Conservation (phyloP, 2,329 filamentous ascomycete species). For the Fusarium chaquense region DNA sequence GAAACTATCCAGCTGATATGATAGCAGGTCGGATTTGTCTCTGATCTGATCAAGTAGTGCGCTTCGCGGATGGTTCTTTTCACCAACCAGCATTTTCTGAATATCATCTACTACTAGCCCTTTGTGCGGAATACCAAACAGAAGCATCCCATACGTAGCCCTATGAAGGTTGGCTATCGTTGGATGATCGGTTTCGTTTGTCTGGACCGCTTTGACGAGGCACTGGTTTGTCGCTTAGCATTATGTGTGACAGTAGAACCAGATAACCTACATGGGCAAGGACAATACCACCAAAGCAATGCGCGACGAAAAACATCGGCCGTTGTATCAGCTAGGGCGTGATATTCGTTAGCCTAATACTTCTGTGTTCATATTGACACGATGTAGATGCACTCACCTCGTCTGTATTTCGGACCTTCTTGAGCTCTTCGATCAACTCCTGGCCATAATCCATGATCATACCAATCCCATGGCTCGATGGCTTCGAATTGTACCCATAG, state of each 20-base stretch:
- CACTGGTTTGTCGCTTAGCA: not conserved
- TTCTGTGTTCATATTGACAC: too few species aligned
- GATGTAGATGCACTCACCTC: not conserved
- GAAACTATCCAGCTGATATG: not conserved
- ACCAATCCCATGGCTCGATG: not conserved
- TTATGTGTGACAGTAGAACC: too few species aligned
- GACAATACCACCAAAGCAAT: slow-evolving; percentile 1
- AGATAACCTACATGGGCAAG: not conserved
- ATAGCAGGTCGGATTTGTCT: not conserved
- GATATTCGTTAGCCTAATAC: not conserved
- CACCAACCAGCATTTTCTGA: not conserved
- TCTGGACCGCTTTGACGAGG: not conserved
- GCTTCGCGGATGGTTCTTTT: not conserved
- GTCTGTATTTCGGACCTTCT: not conserved
- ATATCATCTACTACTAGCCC: not conserved
- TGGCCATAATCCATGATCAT: slow-evolving; percentile 1
- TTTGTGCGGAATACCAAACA: not conserved
- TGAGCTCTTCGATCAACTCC: not conserved
- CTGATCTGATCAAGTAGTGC: not conserved
- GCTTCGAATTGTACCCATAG: not conserved
- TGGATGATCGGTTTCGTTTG: not conserved
- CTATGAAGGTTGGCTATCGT: not conserved
- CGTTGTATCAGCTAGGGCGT: not conserved
- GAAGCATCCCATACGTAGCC: slow-evolving; percentile 3
- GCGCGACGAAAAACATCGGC: not conserved